Conservation (phyloP, 2,329 filamentous ascomycete genomes). For the Keithomyces neogunnii region DNA sequence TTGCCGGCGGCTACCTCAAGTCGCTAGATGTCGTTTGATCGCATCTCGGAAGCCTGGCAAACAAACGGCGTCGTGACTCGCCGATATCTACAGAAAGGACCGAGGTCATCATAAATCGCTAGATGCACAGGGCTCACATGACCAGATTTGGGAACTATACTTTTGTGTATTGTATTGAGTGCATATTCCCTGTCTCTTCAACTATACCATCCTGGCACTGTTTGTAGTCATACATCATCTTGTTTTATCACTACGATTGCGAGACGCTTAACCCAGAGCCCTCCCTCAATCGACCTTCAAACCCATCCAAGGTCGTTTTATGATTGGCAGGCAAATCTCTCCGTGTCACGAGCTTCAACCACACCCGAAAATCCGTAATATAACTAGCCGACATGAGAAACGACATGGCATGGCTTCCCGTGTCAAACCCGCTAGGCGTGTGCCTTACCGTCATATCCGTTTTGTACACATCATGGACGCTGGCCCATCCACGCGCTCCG, state of each 20-base stretch:
- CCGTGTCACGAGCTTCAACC: neutral
- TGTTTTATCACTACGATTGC: neutral
- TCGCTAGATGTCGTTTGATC: too few species aligned
- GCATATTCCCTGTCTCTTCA: neutral
- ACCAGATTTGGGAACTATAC: neutral
- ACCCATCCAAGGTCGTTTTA: neutral
- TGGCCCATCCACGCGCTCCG: neutral
- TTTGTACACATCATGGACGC: slow-evolving; percentile 8
- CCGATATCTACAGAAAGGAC: too few species aligned
- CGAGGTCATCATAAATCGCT: too few species aligned
- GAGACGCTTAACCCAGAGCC: slow-evolving; percentile 1
- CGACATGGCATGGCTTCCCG: neutral
- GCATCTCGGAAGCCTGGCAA: too few species aligned
- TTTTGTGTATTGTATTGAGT: neutral
- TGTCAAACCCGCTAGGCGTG: neutral
- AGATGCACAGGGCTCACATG: too few species aligned
- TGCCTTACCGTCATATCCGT: slow-evolving; percentile 5
- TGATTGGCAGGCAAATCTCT: neutral
- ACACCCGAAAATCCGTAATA: neutral
- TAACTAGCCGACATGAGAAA: neutral
- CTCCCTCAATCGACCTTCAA: neutral
- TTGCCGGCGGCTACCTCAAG: too few species aligned
- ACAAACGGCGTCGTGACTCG: too few species aligned
- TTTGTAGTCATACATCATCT: neutral
- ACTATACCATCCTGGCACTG: neutral